A percentile compares a stretch with the other conserved stretches of the same genome.
These are phyloP conservation scores for Pisolithus tinctorius DNA, from an alignment of 768 basidiomycete genomes.

Conservation along the genomic window DNA sequence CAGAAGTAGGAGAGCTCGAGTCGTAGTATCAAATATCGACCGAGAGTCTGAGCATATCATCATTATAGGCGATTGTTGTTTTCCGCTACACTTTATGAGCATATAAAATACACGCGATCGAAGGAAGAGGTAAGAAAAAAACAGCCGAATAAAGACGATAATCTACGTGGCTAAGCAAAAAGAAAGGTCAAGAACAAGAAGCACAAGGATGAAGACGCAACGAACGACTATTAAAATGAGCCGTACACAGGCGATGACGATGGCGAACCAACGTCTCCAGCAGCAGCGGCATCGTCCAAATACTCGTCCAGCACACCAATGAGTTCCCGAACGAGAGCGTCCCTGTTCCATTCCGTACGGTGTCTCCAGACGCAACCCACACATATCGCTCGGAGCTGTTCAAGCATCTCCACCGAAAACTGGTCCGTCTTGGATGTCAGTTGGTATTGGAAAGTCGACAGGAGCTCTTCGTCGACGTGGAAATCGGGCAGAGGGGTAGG, in stretches of 20 bases:
- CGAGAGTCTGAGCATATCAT: too few species aligned
- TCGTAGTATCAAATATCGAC: too few species aligned
- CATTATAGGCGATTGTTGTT: neutral
- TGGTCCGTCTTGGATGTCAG: slow-evolving; percentile 48
- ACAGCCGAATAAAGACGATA: slow-evolving; percentile 9
- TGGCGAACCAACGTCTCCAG: slow-evolving; percentile 4
- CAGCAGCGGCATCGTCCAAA: slow-evolving; percentile 50
- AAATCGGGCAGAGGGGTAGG: slow-evolving; percentile 80
- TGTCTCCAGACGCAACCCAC: slow-evolving; percentile 79
- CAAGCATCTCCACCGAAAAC: slow-evolving; percentile 83
- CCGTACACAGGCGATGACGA: slow-evolving; percentile 3
- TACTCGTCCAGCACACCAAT: slow-evolving; percentile 53
- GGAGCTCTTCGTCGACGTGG: slow-evolving; percentile 43
- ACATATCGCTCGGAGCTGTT: slow-evolving; percentile 84
- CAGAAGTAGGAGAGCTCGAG: too few species aligned
- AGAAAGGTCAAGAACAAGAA: neutral
- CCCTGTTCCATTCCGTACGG: slow-evolving; percentile 78
- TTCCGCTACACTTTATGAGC: neutral
- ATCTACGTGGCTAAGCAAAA: slow-evolving; percentile 2
- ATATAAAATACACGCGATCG: slow-evolving; percentile 15
- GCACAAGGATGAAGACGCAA: too few species aligned
- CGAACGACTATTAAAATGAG: neutral
- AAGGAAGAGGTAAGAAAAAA: neutral
- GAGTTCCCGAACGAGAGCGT: slow-evolving; percentile 54
- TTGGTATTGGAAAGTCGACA: slow-evolving; percentile 42